Evolutionary conservation across 2,329 filamentous ascomycete genomes (phyloP).

Genomic region (Epichloe gansuensis): DNA sequence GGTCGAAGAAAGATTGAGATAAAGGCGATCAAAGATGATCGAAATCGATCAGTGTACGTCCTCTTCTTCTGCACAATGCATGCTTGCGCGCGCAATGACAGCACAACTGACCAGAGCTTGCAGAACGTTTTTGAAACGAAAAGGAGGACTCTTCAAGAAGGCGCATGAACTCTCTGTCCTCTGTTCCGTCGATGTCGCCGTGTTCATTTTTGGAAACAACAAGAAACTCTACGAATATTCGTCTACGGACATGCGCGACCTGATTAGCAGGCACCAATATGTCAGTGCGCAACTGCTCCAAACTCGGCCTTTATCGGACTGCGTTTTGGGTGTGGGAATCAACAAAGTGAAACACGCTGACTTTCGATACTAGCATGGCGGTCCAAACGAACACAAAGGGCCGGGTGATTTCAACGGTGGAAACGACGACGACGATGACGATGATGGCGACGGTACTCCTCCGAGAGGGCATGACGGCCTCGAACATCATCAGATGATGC

Average conservation of each 20-base stretch:
- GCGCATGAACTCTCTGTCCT: conserved; percentile 95
- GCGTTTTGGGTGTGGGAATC: background rate
- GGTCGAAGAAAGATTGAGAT: conserved; percentile 99
- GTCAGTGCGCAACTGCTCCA: conserved; percentile 40
- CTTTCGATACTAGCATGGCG: conserved; percentile 55
- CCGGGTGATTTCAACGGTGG: conserved; percentile 83
- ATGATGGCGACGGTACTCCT: conserved; percentile 57
- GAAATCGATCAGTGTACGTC: conserved; percentile 91
- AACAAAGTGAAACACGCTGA: conserved; percentile 5
- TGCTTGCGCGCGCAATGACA: background rate
- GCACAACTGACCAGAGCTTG: background rate
- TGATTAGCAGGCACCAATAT: conserved; percentile 79
- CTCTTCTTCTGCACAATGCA: background rate
- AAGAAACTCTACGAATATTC: conserved; percentile 99
- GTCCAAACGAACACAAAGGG: conserved; percentile 90
- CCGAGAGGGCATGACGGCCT: conserved; percentile 48
- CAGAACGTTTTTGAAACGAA: conserved; percentile 96
- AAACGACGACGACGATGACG: conserved; percentile 74
- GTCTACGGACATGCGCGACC: conserved; percentile 82
- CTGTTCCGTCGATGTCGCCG: conserved; percentile 94
- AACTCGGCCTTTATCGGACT: conserved; percentile 2
- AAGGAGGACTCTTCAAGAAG: conserved; percentile 98
- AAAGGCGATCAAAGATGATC: conserved; percentile 97
- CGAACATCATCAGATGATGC: conserved; percentile 50
- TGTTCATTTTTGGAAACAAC: conserved; percentile 97